Conservation (phyloP, 192 early-diverging fungal genomes). For the Backusella luteola region DNA sequence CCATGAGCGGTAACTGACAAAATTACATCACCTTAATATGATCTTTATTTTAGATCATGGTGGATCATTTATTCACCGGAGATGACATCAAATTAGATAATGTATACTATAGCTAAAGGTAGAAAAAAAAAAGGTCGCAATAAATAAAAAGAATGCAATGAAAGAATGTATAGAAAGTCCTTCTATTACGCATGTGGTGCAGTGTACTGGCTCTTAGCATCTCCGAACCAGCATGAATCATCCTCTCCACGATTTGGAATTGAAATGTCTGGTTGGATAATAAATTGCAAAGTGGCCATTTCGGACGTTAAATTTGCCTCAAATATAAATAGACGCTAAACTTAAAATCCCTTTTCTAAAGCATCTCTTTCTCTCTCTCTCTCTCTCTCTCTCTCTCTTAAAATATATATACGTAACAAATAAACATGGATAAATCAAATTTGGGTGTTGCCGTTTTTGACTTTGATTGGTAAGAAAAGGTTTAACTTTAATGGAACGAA, state of each 20-base stretch:
- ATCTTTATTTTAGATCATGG: neutral
- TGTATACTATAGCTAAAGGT: neutral
- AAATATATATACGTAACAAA: neutral
- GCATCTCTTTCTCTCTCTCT: neutral
- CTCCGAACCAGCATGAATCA: neutral
- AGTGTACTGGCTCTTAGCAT: neutral
- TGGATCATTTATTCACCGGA: neutral
- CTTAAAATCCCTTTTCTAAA: neutral
- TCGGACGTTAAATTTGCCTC: neutral
- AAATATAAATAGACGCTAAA: neutral
- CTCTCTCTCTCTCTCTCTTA: neutral
- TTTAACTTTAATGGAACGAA: neutral
- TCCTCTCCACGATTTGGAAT: neutral
- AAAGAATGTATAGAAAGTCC: no score
- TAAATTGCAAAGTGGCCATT: neutral
- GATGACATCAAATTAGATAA: neutral
- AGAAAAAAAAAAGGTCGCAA: neutral
- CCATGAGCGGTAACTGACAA: neutral
- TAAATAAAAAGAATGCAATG: neutral
- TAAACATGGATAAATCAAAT: neutral
- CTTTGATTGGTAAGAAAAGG: constrained; percentile 58
- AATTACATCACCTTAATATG: neutral
- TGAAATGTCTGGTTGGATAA: neutral
- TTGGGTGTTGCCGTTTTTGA: constrained; percentile 56
- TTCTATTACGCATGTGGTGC: neutral